Evolutionary conservation across 768 basidiomycete genomes (phyloP).

Genomic region (Lactarius evosmus): DNA sequence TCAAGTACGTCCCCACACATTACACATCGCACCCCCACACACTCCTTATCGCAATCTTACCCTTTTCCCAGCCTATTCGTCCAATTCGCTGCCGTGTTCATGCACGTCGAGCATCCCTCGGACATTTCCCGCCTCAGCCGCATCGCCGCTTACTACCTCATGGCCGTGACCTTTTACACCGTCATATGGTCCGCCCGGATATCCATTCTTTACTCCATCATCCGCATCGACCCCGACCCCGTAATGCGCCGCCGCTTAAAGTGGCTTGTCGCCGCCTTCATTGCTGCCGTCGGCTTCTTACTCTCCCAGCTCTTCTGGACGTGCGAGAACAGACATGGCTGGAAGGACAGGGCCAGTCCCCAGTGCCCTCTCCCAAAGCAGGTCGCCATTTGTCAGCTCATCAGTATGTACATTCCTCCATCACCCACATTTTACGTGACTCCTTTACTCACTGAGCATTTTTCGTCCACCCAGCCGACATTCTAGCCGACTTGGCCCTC

Average conservation of each 20-base stretch:
- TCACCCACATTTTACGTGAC: constrained; percentile 12
- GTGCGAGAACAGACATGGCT: constrained; percentile 39
- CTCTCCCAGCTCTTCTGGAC: constrained; percentile 46
- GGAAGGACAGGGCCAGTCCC: constrained; percentile 39
- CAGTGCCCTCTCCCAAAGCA: constrained; percentile 45
- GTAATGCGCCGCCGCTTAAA: constrained; percentile 18
- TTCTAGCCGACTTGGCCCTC: constrained; percentile 45
- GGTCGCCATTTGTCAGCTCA: constrained; percentile 51
- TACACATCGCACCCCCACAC: background rate
- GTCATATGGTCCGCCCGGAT: constrained; percentile 40
- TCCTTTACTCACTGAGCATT: background rate
- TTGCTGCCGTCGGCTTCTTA: constrained; percentile 41
- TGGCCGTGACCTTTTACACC: constrained; percentile 32
- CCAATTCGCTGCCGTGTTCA: constrained; percentile 31
- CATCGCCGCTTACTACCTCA: constrained; percentile 33
- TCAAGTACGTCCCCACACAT: constrained; percentile 15
- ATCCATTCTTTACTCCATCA: constrained; percentile 54
- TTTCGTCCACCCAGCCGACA: constrained; percentile 40
- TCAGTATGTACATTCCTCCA: constrained; percentile 39
- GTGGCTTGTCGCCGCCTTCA: constrained; percentile 28
- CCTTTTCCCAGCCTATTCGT: constrained; percentile 23
- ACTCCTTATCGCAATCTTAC: background rate
- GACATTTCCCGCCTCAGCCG: constrained; percentile 27
- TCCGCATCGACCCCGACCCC: constrained; percentile 46
- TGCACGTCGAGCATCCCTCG: constrained; percentile 29